Percentiles rank a stretch among this genome's conserved stretches.
Conservation (phyloP, 441 rosid species). For the Corymbia calophylla region DNA sequence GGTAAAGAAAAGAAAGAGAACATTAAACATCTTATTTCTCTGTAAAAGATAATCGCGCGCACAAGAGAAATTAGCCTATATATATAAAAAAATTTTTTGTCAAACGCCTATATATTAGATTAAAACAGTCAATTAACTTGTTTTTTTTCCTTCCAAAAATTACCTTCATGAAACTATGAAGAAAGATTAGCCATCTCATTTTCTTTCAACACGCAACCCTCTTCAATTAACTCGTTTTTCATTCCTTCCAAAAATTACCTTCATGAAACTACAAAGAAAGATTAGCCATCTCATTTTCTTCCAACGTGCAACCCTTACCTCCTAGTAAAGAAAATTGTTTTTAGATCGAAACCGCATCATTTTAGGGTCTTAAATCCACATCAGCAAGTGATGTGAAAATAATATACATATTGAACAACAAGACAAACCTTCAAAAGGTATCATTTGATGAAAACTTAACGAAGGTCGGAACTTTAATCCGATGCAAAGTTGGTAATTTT, state of each 20-base stretch:
- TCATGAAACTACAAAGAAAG: neutral
- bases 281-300: too few relatives aligned
- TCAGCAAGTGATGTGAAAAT: neutral
- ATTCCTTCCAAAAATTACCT: neutral
- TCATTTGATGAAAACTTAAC: neutral
- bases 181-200: neutral
- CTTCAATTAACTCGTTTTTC: neutral
- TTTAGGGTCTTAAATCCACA: neutral
- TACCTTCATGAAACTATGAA: neutral
- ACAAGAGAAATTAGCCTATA: neutral
- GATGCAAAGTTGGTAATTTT: neutral
- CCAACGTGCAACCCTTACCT: neutral
- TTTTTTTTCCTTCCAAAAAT: neutral
- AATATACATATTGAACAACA: neutral
- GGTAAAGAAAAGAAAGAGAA: neutral
- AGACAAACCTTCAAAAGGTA: neutral
- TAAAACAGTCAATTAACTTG: neutral
- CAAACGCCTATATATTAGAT: neutral
- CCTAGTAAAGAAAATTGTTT: neutral
- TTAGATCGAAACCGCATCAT: fast-evolving
- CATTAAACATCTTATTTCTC: neutral
- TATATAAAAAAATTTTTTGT: too few relatives aligned
- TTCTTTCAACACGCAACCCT: too few relatives aligned
- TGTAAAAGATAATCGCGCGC: neutral
- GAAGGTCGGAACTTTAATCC: neutral